These are phyloP conservation scores for Anisodus acutangulus DNA, from an alignment of 257 asterid genomes.

Conservation along the genomic window DNA sequence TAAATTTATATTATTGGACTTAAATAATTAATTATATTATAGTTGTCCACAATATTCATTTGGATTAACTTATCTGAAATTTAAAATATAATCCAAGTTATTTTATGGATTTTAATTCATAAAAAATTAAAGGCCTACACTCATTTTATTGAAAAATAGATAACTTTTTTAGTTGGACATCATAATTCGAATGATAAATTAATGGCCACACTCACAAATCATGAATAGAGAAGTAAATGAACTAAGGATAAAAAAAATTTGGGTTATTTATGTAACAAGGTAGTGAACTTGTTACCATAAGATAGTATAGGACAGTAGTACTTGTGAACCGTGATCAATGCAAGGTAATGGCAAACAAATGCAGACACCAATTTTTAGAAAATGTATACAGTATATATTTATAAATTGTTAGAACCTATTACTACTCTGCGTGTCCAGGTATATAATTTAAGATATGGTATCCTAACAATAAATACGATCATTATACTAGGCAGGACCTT, in stretches of 20 bases:
- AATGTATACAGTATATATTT: background rate
- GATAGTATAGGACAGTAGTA: background rate
- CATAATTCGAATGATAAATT: background rate
- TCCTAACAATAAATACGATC: slow-evolving; percentile 5
- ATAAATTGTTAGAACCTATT: background rate
- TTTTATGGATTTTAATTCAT: no score
- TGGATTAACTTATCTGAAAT: no score
- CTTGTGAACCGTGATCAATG: background rate
- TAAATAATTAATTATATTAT: no score
- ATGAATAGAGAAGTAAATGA: background rate
- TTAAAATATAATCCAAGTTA: no score
- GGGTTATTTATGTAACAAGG: background rate
- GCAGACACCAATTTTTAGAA: background rate
- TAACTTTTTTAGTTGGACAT: background rate
- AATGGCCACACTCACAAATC: background rate
- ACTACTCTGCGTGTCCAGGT: background rate
- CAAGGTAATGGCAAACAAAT: background rate
- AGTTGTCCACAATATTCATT: no score
- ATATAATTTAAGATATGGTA: background rate
- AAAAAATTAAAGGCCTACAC: no score
- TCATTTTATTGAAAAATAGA: no score
- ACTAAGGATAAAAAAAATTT: background rate
- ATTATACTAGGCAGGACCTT: background rate
- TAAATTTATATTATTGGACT: no score
- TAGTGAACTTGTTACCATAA: background rate